Evolutionary conservation across 805 yeast genomes (phyloP), one percentile per base, ranked within the genome.

Genomic region (Candida vartiovaarae): DNA sequence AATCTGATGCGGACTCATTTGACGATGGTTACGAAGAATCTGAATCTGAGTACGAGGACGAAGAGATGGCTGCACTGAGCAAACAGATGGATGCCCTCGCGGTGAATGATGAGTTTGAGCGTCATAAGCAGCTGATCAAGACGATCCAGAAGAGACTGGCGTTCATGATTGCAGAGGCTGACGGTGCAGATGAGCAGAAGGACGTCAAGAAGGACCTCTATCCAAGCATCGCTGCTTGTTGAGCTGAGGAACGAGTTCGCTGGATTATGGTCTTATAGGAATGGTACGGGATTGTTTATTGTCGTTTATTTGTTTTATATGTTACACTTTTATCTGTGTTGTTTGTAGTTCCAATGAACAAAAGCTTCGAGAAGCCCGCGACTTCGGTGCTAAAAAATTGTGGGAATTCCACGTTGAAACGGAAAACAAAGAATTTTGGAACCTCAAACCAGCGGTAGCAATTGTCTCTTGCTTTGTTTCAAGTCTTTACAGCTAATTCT

Each of bases 151-250:
- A 15, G 11, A 50, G 45, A 47, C 40, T 57, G 20, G 6, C 32
- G 3, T 39, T 37, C 31, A 25, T 54, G 50, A 47, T 56, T 15
- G 26, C 35, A 24, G 53, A 47, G 38, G 34, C 33, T 9, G 9
- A 36, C 24, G 31, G 11, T 9, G 43, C 11, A 28, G 38, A 25
- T 31, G 43, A 25, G 33, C 23, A 29, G 24, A 11, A 26, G 30
- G 10, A 37, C 23, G 34, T 8, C 6, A 43, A 45, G 36, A 42
- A 41, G 29, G 42, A 38, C n/a, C 36, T 54, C 32, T 54, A 55
- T 35, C 60, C 60, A 39, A 43, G 44, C 11, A 47, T 55, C 36
- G 46, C 51, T 8, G 55, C 55, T 35, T 42, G 40, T 35, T 46
- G 32, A 44, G 30, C 20, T 15, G 20, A 15, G 20, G 20, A 15